Evolutionary conservation across 805 yeast genomes (phyloP), one percentile per base, ranked within the genome.

Genomic region (Ogataea angusta): DNA sequence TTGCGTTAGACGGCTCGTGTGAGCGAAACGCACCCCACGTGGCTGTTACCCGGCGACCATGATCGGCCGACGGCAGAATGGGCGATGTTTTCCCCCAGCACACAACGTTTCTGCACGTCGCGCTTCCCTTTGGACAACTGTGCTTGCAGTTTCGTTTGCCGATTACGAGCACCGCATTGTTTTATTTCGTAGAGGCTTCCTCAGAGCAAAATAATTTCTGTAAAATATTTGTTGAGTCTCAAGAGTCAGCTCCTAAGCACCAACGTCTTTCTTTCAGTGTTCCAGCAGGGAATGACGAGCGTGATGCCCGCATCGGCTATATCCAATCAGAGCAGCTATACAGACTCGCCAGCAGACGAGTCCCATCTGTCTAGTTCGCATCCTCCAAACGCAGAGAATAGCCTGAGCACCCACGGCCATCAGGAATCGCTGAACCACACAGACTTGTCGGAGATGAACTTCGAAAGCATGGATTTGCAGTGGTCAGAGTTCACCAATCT

Each of bases 401-500:
- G 27, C 27, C 27, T 29, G n/a, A n/a, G 13, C 15, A 12, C 17
- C 6, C 17, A 29, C 4, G 31, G 31, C 19, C 19, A 15, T 10
- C 21, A 16, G 19, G 31, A 29, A 12, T 13, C 31, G n/a, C 18
- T 15, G n/a, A 10, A n/a, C 12, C 22, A 30, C 24, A n/a, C 34
- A 13, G 40, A 38, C 13, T 10, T 43, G 27, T 10, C 33, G 2
- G 55, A 49, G 6, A 37, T 43, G 7, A 40, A 42, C n/a, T 52
- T 54, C 17, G 57, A 55, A 1, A 33, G 48, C 23, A 47, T 55
- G 44, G 59, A 53, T 15, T 25, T 53, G 6, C 49, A 49, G n/a
- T 52, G 57, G 57, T 39, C 51, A 8, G 53, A 47, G 21, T 52
- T 49, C 38, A 50, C 56, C 10, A 52, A 52, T 28, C 26, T 52